These are phyloP conservation scores for Dentipellis sp. DNA, from an alignment of 768 basidiomycete species.

Conservation along the genomic window DNA sequence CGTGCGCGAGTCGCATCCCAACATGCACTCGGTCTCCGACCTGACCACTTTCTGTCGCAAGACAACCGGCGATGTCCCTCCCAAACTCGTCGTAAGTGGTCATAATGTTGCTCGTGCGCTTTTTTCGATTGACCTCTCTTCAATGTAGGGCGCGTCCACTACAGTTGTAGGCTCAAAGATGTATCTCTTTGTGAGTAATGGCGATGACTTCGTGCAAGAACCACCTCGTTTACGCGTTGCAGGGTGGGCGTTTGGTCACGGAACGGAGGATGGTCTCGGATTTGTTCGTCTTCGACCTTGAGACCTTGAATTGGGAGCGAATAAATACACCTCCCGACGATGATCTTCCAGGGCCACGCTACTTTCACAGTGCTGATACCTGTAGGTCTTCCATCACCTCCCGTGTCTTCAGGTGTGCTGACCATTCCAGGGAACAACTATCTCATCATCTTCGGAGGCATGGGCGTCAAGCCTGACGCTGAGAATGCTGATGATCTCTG, in stretches of 20 bases:
- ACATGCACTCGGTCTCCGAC: constrained; percentile 80
- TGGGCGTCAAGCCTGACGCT: constrained; percentile 74
- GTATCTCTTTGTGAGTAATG: constrained; percentile 72
- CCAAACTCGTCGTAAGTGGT: constrained; percentile 65
- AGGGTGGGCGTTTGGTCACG: constrained; percentile 85
- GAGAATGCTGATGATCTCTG: constrained; percentile 71
- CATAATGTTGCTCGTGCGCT: constrained; percentile 20
- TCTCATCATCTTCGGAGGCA: constrained; percentile 90
- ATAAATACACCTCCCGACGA: constrained; percentile 33
- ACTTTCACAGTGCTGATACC: constrained; percentile 90
- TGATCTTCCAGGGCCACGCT: constrained; percentile 53
- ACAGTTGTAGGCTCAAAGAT: constrained; percentile 82
- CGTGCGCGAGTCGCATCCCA: constrained; percentile 4
- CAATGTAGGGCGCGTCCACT: constrained; percentile 72
- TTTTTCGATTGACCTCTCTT: not conserved
- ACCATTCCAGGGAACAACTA: constrained; percentile 67
- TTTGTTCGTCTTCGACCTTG: constrained; percentile 84
- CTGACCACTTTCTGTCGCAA: constrained; percentile 79
- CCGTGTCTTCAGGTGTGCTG: not conserved
- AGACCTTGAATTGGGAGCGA: constrained; percentile 73
- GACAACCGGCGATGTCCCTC: constrained; percentile 79
- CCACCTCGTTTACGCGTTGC: not conserved
- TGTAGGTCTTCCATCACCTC: constrained; percentile 34
- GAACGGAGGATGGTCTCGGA: constrained; percentile 85
- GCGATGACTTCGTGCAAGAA: too few relatives aligned